phyloP scores from a whole-genome alignment of 345 rosid species.

The Mercurialis annua region DNA sequence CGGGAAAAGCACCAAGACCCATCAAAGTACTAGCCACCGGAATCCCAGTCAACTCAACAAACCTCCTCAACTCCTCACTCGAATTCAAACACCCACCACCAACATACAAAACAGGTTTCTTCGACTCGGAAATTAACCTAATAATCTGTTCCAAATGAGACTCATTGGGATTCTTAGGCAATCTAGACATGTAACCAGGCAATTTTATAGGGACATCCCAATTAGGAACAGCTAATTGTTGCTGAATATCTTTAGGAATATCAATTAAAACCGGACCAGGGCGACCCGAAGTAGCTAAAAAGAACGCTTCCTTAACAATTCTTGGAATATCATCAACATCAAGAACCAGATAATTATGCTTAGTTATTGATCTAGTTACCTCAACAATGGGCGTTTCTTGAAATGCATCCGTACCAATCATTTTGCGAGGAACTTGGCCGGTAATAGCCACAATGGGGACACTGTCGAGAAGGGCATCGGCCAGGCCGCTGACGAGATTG shows the following conservation, averaged over 20 bases:
- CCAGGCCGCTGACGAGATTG: constrained; percentile 83
- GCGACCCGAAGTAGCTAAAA: constrained; percentile 75
- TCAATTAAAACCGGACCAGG: constrained; percentile 96
- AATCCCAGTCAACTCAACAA: constrained; percentile 82
- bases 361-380: constrained; percentile 87
- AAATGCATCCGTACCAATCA: constrained; percentile 94
- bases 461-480: constrained; percentile 85
- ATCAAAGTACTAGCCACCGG: constrained; percentile 97
- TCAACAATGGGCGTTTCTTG: constrained; percentile 93
- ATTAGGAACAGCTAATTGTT: constrained; percentile 75
- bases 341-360: constrained; percentile 82
- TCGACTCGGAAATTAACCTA: constrained; percentile 69
- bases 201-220: constrained; percentile 59
- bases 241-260: constrained; percentile 92
- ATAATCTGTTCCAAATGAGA: constrained; percentile 70
- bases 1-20: constrained; percentile 84
- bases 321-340: constrained; percentile 90
- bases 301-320: constrained; percentile 75
- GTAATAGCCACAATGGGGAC: constrained; percentile 89
- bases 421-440: constrained; percentile 86
- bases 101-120: constrained; percentile 89
- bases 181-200: constrained; percentile 70
- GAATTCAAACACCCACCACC: constrained; percentile 99
- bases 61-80: constrained; percentile 69
- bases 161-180: constrained; percentile 62